These are phyloP conservation scores for Penicillium sp. DNA, from an alignment of 2,329 filamentous ascomycete genomes.

Conservation along the genomic window DNA sequence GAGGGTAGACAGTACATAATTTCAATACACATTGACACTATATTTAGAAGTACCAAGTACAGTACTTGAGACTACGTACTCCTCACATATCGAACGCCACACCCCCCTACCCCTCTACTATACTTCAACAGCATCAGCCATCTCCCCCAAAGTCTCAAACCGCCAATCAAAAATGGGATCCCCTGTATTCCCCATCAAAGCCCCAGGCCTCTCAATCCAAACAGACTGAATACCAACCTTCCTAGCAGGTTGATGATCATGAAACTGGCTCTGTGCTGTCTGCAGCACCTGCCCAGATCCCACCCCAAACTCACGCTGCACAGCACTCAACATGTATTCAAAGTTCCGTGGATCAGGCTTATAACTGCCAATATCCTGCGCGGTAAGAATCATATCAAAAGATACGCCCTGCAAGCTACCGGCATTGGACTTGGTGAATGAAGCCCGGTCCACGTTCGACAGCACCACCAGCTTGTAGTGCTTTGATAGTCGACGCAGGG, in stretches of 20 bases:
- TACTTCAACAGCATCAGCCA: constrained; percentile 52
- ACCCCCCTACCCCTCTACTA: background rate
- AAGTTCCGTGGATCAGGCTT: constrained; percentile 69
- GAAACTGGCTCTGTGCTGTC: constrained; percentile 65
- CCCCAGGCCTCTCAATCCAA: constrained; percentile 59
- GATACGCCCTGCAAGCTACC: constrained; percentile 51
- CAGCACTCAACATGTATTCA: constrained; percentile 59
- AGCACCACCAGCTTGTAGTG: constrained; percentile 58
- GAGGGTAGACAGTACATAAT: background rate
- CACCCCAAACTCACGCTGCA: constrained; percentile 56
- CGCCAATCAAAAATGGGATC: constrained; percentile 53
- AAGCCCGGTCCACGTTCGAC: constrained; percentile 57
- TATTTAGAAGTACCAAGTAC: constrained; percentile 3
- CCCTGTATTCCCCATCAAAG: constrained; percentile 40
- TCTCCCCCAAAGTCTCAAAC: constrained; percentile 59
- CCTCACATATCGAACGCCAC: no score
- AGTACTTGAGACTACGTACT: background rate
- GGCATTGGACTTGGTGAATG: constrained; percentile 50
- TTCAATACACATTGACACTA: background rate
- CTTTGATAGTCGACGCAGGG: constrained; percentile 50
- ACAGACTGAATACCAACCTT: constrained; percentile 59
- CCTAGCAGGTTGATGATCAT: constrained; percentile 67
- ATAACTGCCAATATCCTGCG: constrained; percentile 69
- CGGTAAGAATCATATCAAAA: constrained; percentile 68
- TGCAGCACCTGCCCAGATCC: constrained; percentile 61